phyloP scores from a whole-genome alignment of 768 basidiomycete species.

The Coprinopsis strossmayeri region DNA sequence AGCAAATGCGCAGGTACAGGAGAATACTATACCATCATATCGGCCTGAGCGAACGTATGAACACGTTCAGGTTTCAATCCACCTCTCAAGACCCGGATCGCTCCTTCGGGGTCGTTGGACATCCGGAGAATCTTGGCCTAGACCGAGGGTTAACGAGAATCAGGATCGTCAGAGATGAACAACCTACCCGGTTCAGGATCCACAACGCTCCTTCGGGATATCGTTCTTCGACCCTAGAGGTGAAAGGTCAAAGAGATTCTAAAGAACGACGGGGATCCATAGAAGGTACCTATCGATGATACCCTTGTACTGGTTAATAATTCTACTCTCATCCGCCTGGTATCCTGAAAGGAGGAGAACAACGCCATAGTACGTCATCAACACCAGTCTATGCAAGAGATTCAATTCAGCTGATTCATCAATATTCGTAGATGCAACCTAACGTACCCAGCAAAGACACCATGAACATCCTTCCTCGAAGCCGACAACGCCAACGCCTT shows the following conservation, averaged over 20 bases:
- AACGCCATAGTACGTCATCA: slow-evolving; percentile 77
- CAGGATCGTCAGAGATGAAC: neutral
- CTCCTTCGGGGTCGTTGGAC: slow-evolving; percentile 55
- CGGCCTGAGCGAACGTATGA: slow-evolving; percentile 62
- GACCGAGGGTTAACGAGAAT: neutral
- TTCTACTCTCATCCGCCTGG: slow-evolving; percentile 64
- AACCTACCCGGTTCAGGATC: slow-evolving; percentile 61
- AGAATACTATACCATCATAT: slow-evolving; percentile 47
- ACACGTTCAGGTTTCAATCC: slow-evolving; percentile 49
- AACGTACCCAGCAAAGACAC: slow-evolving; percentile 66
- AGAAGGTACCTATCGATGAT: slow-evolving; percentile 54
- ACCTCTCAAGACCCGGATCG: slow-evolving; percentile 54
- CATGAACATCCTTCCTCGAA: slow-evolving; percentile 61
- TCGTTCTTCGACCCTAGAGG: slow-evolving; percentile 39
- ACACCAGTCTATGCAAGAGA: slow-evolving; percentile 63
- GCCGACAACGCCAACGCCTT: slow-evolving; percentile 65
- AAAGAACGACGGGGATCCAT: slow-evolving; percentile 4
- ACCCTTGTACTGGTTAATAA: slow-evolving; percentile 53
- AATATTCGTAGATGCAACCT: neutral
- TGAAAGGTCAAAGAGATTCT: neutral
- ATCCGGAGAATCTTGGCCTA: slow-evolving; percentile 76
- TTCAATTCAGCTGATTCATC: neutral
- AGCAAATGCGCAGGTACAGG: neutral
- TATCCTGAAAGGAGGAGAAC: slow-evolving; percentile 67
- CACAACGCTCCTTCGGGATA: slow-evolving; percentile 68